A percentile compares a stretch with the other conserved stretches of the same genome.
These are phyloP conservation scores for Lactarius deliciosus DNA, from an alignment of 768 basidiomycete species.

Conservation along the genomic window DNA sequence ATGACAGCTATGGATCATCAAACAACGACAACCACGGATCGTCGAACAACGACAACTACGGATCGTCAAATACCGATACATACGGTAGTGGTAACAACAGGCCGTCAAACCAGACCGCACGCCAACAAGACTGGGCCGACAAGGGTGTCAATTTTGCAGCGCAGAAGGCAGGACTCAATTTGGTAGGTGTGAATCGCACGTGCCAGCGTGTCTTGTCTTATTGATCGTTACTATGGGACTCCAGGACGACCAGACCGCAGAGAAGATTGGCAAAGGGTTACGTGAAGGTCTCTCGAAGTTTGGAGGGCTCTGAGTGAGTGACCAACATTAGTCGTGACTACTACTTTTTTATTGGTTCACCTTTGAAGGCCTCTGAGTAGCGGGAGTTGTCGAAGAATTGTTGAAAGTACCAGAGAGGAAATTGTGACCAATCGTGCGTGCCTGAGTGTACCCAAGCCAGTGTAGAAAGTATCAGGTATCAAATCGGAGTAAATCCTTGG, in stretches of 20 bases:
- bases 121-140: slow-evolving; percentile 37
- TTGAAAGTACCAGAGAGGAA: neutral
- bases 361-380: neutral
- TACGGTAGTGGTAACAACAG: slow-evolving; percentile 19
- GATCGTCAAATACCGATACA: slow-evolving; percentile 29
- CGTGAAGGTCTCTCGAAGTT: slow-evolving; percentile 27
- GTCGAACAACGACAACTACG: slow-evolving; percentile 33
- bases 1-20: slow-evolving; percentile 12
- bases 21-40: slow-evolving; percentile 23
- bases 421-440: neutral
- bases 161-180: slow-evolving; percentile 44
- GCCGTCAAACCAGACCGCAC: neutral
- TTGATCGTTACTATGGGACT: neutral
- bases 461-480: neutral
- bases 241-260: slow-evolving; percentile 39
- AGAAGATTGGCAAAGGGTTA: slow-evolving; percentile 41
- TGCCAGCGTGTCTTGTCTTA: neutral
- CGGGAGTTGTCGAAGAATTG: neutral
- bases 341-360: neutral
- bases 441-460: neutral
- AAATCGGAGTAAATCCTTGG: neutral
- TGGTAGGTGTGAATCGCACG: slow-evolving; percentile 39
- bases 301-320: slow-evolving; percentile 7
- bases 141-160: slow-evolving; percentile 42
- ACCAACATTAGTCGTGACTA: neutral